Evolutionary conservation across 306 rosid species (phyloP).

Genomic region (Datisca glomerata): DNA sequence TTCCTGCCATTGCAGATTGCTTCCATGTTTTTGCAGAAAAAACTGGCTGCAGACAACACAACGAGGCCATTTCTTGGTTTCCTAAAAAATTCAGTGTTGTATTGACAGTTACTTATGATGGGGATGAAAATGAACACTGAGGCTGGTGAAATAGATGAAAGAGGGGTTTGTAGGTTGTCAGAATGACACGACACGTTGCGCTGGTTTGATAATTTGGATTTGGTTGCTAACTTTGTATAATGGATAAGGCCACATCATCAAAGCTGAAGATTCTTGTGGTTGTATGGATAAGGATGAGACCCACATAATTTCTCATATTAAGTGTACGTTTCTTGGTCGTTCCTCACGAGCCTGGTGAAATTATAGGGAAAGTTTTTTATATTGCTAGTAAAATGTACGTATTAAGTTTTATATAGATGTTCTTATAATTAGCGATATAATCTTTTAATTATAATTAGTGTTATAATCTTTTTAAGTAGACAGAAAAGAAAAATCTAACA

Average conservation of each 20-base stretch:
- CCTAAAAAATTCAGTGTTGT: not conserved
- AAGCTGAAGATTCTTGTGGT: conserved; percentile 14
- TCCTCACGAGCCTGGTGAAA: too few species aligned
- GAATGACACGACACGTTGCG: conserved; percentile 8
- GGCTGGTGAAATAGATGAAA: not conserved
- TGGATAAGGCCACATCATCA: conserved; percentile 73
- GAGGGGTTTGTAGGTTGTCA: conserved; percentile 14
- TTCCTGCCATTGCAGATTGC: not conserved
- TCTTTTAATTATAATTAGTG: too few species aligned
- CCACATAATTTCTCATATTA: conserved; percentile 5
- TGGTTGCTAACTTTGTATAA: not conserved
- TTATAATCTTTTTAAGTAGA: too few species aligned
- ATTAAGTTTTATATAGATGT: too few species aligned
- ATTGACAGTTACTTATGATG: not conserved
- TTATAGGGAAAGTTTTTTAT: too few species aligned
- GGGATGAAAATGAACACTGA: not conserved
- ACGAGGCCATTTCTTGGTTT: conserved; percentile 35
- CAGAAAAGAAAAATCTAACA: too few species aligned
- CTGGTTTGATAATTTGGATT: not conserved
- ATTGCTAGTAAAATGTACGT: too few species aligned
- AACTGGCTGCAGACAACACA: conserved; percentile 19
- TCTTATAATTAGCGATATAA: too few species aligned
- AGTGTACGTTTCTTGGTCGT: too few species aligned
- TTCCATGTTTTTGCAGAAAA: conserved; percentile 20
- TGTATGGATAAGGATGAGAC: conserved; percentile 47